phyloP scores from a whole-genome alignment of 495 filamentous ascomycete genomes.

The Penicillium mononematosum region DNA sequence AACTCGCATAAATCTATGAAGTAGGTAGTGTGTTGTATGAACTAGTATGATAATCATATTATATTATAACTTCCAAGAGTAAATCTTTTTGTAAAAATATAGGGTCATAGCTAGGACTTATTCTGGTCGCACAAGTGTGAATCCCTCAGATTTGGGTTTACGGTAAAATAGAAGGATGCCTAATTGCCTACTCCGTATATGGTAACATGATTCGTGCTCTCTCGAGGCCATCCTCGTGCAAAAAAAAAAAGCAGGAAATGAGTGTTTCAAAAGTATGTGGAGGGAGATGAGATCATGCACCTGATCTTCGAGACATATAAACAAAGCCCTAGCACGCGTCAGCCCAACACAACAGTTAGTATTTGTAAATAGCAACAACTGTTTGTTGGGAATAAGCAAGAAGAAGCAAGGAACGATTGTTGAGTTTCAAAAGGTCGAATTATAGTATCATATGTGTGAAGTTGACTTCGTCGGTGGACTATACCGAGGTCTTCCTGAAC shows the following conservation, averaged over 20 bases:
- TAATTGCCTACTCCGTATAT: neutral
- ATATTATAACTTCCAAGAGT: neutral
- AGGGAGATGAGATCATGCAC: slow-evolving; percentile 8
- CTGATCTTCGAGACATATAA: neutral
- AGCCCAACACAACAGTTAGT: neutral
- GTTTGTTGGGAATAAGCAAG: neutral
- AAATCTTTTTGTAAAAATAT: neutral
- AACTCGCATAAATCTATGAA: neutral
- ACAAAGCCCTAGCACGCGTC: slow-evolving; percentile 1
- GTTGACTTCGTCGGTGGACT: neutral
- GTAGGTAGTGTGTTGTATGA: neutral
- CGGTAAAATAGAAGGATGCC: neutral
- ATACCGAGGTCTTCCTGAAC: neutral
- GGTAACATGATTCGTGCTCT: neutral
- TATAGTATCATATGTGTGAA: neutral
- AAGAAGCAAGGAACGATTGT: neutral
- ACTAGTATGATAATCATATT: neutral
- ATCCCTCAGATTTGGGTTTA: neutral
- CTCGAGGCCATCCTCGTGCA: neutral
- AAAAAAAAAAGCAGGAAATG: slow-evolving; percentile 2
- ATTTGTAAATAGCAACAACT: neutral
- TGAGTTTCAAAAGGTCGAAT: neutral
- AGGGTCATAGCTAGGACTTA: neutral
- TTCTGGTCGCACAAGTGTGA: neutral
- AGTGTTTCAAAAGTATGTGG: slow-evolving; percentile 2